These are phyloP conservation scores for Candida glucosophila DNA, from an alignment of 1,139 yeast species.

Conservation along the genomic window DNA sequence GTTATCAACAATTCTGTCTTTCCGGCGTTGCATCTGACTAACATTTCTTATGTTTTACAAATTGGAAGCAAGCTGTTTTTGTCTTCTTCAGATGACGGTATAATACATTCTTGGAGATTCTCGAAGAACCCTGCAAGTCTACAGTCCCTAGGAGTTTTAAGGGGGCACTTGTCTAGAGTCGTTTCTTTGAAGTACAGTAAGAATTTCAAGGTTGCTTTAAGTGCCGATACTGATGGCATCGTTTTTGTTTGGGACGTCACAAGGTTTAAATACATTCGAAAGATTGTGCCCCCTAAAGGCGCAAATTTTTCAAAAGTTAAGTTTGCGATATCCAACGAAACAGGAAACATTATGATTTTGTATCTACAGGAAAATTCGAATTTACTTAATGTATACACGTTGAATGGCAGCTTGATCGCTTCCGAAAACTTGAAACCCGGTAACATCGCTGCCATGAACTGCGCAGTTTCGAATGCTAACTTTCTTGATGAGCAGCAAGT, in stretches of 20 bases:
- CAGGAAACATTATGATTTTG: conserved; percentile 43
- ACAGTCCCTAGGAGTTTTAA: conserved; percentile 36
- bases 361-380: conserved; percentile 10
- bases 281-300: conserved; percentile 19
- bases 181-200: conserved; percentile 34
- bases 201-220: conserved; percentile 44
- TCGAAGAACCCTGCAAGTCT: conserved; percentile 19
- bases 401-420: conserved; percentile 45
- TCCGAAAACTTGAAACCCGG: conserved; percentile 10
- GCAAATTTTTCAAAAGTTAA: conserved; percentile 13
- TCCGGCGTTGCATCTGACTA: conserved; percentile 30
- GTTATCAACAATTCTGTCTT: conserved; percentile 33
- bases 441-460: conserved; percentile 15
- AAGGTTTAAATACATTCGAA: conserved; percentile 39
- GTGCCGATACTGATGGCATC: conserved; percentile 42
- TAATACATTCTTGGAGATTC: conserved; percentile 48
- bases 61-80: conserved; percentile 32
- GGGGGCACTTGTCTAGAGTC: conserved; percentile 46
- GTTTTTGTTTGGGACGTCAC: conserved; percentile 55
- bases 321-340: conserved; percentile 43
- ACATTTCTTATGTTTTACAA: conserved; percentile 27
- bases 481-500: conserved; percentile 17
- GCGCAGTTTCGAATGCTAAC: conserved; percentile 26
- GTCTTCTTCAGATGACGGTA: conserved; percentile 50
- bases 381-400: conserved; percentile 31